phyloP scores from a whole-genome alignment of 2,329 filamentous ascomycete genomes.

The Botrytis squamosa region DNA sequence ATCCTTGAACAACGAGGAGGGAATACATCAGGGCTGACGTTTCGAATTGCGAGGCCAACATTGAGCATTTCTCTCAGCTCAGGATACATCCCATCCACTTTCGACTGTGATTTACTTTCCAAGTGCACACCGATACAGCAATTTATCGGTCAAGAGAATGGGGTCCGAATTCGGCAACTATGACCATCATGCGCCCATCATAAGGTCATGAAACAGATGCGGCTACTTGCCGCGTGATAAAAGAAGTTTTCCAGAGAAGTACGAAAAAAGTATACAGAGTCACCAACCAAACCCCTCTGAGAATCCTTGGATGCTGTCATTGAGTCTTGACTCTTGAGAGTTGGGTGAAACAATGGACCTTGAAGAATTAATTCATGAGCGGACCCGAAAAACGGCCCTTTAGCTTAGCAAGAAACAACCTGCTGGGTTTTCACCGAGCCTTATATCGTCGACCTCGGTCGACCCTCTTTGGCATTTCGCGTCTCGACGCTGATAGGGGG shows the following conservation, averaged over 20 bases:
- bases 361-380: neutral
- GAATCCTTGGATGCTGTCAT: neutral
- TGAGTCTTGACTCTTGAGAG: neutral
- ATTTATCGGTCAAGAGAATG: constrained; percentile 6
- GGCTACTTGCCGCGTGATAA: constrained; percentile 18
- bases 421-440: constrained; percentile 6
- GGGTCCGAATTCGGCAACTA: constrained; percentile 8
- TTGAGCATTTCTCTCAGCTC: neutral
- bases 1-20: constrained; percentile 5
- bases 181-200: constrained; percentile 20
- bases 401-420: neutral
- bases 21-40: neutral
- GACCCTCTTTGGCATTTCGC: neutral
- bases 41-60: constrained; percentile 7
- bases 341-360: neutral
- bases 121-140: neutral
- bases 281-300: neutral
- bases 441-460: neutral
- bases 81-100: neutral
- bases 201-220: constrained; percentile 14
- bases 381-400: constrained; percentile 8
- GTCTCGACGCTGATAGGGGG: neutral
- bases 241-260: constrained; percentile 6
- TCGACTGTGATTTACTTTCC: neutral
- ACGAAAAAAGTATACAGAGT: neutral